Evolutionary conservation across 805 yeast species (phyloP).

Genomic region (Candida tammaniensis): DNA sequence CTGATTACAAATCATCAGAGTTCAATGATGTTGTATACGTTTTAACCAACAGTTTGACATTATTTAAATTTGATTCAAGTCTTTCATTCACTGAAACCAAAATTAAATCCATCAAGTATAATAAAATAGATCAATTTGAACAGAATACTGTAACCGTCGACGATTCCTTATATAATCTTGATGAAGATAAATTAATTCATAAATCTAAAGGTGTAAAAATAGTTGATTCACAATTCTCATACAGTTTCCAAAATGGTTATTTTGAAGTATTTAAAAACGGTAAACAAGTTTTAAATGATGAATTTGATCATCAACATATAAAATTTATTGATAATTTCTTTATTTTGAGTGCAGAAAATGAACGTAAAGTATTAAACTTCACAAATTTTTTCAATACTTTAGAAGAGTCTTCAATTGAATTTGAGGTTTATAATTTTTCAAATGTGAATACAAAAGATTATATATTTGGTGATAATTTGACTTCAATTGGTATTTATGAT

Average conservation of each 20-base stretch:
- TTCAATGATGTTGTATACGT: constrained; percentile 6
- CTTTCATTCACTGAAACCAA: background rate
- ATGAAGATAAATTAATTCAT: constrained; percentile 1
- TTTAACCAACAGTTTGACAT: constrained; percentile 5
- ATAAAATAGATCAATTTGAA: constrained; percentile 60
- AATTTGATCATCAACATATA: constrained; percentile 6
- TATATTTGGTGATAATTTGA: constrained; percentile 8
- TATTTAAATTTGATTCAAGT: constrained; percentile 2
- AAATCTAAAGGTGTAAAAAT: constrained; percentile 3
- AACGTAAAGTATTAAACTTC: constrained; percentile 11
- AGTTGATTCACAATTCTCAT: constrained; percentile 7
- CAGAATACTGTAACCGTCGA: constrained; percentile 72
- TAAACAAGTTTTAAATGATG: constrained; percentile 9
- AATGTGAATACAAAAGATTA: constrained; percentile 6
- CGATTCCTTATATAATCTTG: constrained; percentile 36
- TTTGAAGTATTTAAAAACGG: constrained; percentile 8
- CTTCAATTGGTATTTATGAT: constrained; percentile 5
- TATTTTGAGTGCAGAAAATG: constrained; percentile 8
- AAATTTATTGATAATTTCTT: constrained; percentile 5
- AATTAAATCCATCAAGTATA: constrained; percentile 6
- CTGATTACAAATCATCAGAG: constrained; percentile 7
- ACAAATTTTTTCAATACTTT: constrained; percentile 8
- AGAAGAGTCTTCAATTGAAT: constrained; percentile 11
- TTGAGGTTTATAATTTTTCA: constrained; percentile 9
- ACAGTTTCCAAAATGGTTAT: constrained; percentile 3